Percentiles rank a stretch among this genome's conserved stretches.
Conservation (phyloP, 2,329 filamentous ascomycete genomes). For the Salinomyces thailandicus region DNA sequence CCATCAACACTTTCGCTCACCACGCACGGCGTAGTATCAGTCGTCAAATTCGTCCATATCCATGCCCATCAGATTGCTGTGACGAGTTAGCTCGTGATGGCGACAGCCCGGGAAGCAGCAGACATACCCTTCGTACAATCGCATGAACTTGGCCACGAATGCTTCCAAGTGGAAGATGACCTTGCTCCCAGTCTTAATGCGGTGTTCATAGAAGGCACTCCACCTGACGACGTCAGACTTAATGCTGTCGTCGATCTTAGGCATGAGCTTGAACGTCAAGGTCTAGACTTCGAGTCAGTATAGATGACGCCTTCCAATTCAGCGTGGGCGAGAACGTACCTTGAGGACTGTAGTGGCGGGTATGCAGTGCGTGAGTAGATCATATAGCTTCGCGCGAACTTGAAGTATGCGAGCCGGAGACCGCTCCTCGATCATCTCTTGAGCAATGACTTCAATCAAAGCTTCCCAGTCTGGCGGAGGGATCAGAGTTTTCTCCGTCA, state of each 20-base stretch:
- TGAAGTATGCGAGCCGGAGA: slow-evolving; percentile 80
- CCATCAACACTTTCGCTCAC: slow-evolving; percentile 6
- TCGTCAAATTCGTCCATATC: slow-evolving; percentile 42
- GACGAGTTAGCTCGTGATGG: slow-evolving; percentile 8
- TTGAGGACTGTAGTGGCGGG: slow-evolving; percentile 89
- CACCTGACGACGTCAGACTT: slow-evolving; percentile 91
- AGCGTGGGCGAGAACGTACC: slow-evolving; percentile 25
- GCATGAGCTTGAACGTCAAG: slow-evolving; percentile 83
- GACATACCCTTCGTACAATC: slow-evolving; percentile 76
- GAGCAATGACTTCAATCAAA: slow-evolving; percentile 77
- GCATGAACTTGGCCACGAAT: slow-evolving; percentile 98
- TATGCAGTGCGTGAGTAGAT: slow-evolving; percentile 93
- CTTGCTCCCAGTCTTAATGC: slow-evolving; percentile 77
- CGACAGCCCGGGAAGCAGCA: neutral
- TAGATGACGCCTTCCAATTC: neutral
- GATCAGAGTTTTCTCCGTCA: slow-evolving; percentile 77
- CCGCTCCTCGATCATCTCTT: slow-evolving; percentile 85
- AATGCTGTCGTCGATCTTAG: slow-evolving; percentile 74
- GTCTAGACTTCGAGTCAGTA: too few species aligned
- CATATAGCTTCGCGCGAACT: slow-evolving; percentile 90
- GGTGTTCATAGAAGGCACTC: slow-evolving; percentile 95
- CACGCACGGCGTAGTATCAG: slow-evolving; percentile 8
- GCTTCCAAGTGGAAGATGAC: slow-evolving; percentile 97
- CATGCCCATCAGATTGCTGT: slow-evolving; percentile 63
- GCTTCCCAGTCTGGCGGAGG: slow-evolving; percentile 96